Evolutionary conservation across 306 rosid species (phyloP), one percentile per base, ranked within the genome.

Genomic region (Citrullus colocynthis): DNA sequence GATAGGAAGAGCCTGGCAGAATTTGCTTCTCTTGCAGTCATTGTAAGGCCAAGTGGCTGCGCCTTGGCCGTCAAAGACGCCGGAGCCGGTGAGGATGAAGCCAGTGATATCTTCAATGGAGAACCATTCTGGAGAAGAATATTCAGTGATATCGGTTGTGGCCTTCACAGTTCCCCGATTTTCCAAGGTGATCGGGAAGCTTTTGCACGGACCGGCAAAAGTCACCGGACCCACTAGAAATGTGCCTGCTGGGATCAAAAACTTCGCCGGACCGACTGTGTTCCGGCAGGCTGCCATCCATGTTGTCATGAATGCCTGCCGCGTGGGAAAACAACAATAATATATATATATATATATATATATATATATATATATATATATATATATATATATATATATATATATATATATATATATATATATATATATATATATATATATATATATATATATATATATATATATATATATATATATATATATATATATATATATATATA

Each of bases 1-100:
- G 3, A 86, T 11, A 1, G 98, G 93, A 49, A 88, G 84, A 21
- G 61, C 36, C 30, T 64, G 81, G 78, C 93, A 86, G 0, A 56
- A 2, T 2, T 51, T 24, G 11, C n/a, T 81, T 0, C 41, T 0
- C 42, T 36, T 42, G 81, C 88, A 86, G 32, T 82, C 85, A 10
- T 82, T 81, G 11, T 13, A 64, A 0, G 63, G 64, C 98, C 97
- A 93, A 12, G 16, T 75, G 17, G 3, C 0, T 5, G 79, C 14
- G 16, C 98, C 98, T 80, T 87, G 92, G 28, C 97, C 98, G 77
- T 93, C 88, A 28, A 93, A 86, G 63, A 82, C 80, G 32, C 96
- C 96, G 0, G 28, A 45, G 15, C 97, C 98, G 6, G 77, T 83
- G 77, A 93, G 12, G 7, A 81, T 72, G 57, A 93, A 28, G 7